Percentiles rank a stretch among this genome's conserved stretches.
Conservation (phyloP, 306 rosid genomes). For the Gillenia trifoliata region DNA sequence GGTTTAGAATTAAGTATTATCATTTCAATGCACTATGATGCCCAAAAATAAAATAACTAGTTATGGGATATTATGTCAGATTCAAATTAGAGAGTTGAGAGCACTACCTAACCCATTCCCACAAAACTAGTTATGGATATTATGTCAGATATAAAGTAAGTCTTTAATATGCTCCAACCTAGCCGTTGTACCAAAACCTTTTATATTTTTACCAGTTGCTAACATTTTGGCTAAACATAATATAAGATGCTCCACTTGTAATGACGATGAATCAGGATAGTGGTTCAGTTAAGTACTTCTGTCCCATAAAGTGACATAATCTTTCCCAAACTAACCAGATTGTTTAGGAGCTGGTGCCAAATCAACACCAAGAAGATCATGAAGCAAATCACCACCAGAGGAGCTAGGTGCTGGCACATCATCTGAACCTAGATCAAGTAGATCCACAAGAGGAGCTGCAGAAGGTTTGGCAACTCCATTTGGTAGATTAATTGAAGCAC, state of each 20-base stretch:
- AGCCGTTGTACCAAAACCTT: background rate
- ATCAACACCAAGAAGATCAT: conserved; percentile 93
- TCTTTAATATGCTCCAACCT: background rate
- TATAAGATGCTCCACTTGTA: background rate
- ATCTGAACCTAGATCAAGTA: conserved; percentile 77
- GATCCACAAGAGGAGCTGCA: conserved; percentile 79
- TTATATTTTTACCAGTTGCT: background rate
- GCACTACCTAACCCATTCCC: background rate
- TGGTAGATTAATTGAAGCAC: conserved; percentile 59
- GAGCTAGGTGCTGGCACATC: conserved; percentile 78
- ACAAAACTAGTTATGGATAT: background rate
- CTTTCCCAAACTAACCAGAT: conserved; percentile 54
- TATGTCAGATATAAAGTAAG: background rate
- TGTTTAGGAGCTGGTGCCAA: conserved; percentile 48
- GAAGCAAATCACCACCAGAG: conserved; percentile 78
- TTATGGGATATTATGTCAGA: background rate
- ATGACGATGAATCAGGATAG: background rate
- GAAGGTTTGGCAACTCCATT: conserved; percentile 72
- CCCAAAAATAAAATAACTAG: background rate
- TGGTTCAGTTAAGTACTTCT: background rate
- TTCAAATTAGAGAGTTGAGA: background rate
- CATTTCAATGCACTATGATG: background rate
- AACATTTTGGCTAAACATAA: background rate
- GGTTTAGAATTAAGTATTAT: background rate
- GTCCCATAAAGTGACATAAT: background rate